Base-by-base conservation (phyloP, 768 basidiomycete genomes). In the Lactarius hatsudake region DNA sequence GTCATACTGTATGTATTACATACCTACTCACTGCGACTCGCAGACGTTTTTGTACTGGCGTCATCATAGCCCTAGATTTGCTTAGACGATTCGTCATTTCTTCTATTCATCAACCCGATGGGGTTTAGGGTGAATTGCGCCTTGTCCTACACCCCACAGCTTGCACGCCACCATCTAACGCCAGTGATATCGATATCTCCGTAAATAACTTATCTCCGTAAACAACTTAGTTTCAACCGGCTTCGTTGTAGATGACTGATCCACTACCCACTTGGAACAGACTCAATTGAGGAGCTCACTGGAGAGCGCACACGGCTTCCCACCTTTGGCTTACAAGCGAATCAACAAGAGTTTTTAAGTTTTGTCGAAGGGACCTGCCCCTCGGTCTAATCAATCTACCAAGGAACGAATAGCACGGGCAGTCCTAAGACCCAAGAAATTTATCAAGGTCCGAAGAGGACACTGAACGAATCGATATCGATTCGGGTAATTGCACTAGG, bases 1-100 rank as follows among this genome's bases (percentile, higher is more conserved):
- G 61, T 58, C 66, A 54, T 38, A 59, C 63, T 42, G 13, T 38
- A 59, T 67, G 66, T 59, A 67, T 40, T 20, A 60, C 38, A 54
- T 65, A 65, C 23, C 34, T 36, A 53, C 13, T 53, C 51, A 5
- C 26, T 28, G 30, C 30, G 15, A 38, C 17, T 36, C 5, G 28
- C 43, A 48, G 59, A 30, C 30, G 40, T n/a, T 32, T 42, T 51
- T 53, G 51, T 53, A 53, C 51, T 53, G 51, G 26, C 26, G 51
- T n/a, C 23, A 26, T 51, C 48, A 48, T 53, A 7, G 13, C 5
- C 51, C 26, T 53, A 53, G 51, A 53, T 53, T 26, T 15, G 23
- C 15, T 28, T 53, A 53, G 36, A 53, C 51, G 10, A 26, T 26
- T 12, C 2, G 12, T 15, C 23, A 23, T 13, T 26, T 53, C 2